Base-by-base conservation (phyloP, 2,329 filamentous ascomycete genomes). In the Aspergillus melleus region DNA sequence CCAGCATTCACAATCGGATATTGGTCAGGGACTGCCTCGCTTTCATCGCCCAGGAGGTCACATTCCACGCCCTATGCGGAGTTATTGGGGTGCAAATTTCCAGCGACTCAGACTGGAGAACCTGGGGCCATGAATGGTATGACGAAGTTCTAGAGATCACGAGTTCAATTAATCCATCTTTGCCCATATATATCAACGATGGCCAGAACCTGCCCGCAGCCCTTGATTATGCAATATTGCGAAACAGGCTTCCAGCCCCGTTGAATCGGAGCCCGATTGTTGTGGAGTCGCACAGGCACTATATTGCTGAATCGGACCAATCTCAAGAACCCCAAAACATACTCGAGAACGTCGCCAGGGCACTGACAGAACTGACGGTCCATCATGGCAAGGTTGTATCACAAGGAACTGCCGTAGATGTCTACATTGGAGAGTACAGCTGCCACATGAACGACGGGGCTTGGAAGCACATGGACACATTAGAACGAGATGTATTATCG, bases 241-340 rank as follows among this genome's bases (percentile, higher is more conserved):
- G 79, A 63, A 81, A 80, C 60, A 63, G 58, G 9, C 65, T 72
- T n/a, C 19, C 39, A 14, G 8, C 30, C 20, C 53, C 54, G 11
- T 16, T 58, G 14, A 64, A 68, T 32, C 66, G 67, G 5, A 80
- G 79, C 53, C 83, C 84, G 0, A 76, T 87, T 8, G 72, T 86
- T 22, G 75, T 87, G 26, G 85, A 87, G 63, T 86, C 84, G 12
- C 85, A 87, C 69, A 78, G 80, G 58, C 87, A 87, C 68, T 87
- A 83, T 77, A 81, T 80, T 86, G 86, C 52, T 2, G 52, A 36
- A 11, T 26, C 30, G 36, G 50, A 67, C 77, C 78, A 16, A 19
- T 11, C 51, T 1, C 52, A 54, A 51, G 50, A n/a, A 12, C 83
- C 85, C 2, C 77, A 80, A 52, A 74, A 85, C 56, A 83, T 87